Base-by-base conservation (phyloP, 192 early-diverging fungal genomes). In the Coemansia sp. region DNA sequence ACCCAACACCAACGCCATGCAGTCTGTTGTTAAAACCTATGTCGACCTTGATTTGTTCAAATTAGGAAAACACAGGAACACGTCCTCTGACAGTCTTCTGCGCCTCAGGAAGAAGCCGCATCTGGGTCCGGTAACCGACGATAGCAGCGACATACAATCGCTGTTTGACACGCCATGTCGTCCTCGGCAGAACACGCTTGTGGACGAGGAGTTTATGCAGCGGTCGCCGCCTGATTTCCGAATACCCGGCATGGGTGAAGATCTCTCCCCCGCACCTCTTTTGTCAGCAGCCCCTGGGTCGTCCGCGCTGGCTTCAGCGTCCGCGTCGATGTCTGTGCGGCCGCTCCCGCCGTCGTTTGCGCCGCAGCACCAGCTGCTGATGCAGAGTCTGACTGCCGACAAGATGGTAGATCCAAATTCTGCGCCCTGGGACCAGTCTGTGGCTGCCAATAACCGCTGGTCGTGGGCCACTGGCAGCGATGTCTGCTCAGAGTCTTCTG, bases 91-190 rank as follows among this genome's bases (percentile, higher is more conserved):
- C 53, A 83, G 80, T 33, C 67, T 86, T 61, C 74, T 69, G 38
- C 73, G 70, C 12, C 71, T 72, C 34, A 71, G 80, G 4, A 86
- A 86, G 72, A 76, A 77, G 58, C 64, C 75, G 41, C 85, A 86
- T 32, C 35, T 86, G 14, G 76, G 68, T 6, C 67, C 73, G 0
- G 45, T 45, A 18, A 68, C 8, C 39, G 52, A 36, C 37, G 53
- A 9, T 61, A 71, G 39, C 39, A 41, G 39, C 43, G 61, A 64
- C 35, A 34, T 67, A 54, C 41, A 48, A 36, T 54, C 66, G 4
- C 62, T 71, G 72, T 56, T 78, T 17, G 75, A 78, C 43, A 75
- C 80, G 39, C 80, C 80, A 5, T 62, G 75, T 59, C 80, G 80
- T n/a, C 65, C 71, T 8, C 77, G 81, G 20, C 73, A 72, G 36